Percentiles rank a stretch among this genome's conserved stretches.
Evolutionary conservation across 2,329 filamentous ascomycete species (phyloP).

Genomic region (Mycogone perniciosa): DNA sequence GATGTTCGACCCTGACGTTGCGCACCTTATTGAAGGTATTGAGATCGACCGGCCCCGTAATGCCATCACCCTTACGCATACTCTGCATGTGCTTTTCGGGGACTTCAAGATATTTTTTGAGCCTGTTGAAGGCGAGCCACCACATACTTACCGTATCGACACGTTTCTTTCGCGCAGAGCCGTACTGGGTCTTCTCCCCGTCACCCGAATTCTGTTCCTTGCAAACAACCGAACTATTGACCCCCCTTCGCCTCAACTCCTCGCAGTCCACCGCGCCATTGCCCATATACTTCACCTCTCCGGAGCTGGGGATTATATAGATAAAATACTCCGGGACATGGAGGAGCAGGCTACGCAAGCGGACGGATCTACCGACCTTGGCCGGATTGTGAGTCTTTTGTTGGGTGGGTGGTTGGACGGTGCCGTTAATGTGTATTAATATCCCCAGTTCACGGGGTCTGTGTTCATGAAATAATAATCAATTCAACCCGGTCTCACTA

Average conservation of each 20-base stretch:
- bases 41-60: slow-evolving; percentile 36
- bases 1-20: slow-evolving; percentile 7
- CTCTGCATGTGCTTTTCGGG: slow-evolving; percentile 16
- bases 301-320: slow-evolving; percentile 25
- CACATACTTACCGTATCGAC: slow-evolving; percentile 18
- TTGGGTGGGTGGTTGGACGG: neutral
- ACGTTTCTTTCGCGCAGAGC: slow-evolving; percentile 9
- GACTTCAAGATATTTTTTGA: slow-evolving; percentile 18
- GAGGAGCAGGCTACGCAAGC: neutral
- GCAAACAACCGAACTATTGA: slow-evolving; percentile 22
- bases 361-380: neutral
- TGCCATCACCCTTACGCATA: slow-evolving; percentile 22
- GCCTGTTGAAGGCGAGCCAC: slow-evolving; percentile 20
- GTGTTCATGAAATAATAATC: no score
- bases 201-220: slow-evolving; percentile 24
- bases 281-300: slow-evolving; percentile 28
- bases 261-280: slow-evolving; percentile 25
- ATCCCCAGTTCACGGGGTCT: no score
- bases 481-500: no score
- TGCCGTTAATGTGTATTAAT: neutral
- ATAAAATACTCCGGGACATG: slow-evolving; percentile 8
- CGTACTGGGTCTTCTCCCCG: slow-evolving; percentile 16
- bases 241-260: slow-evolving; percentile 26
- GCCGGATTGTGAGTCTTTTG: neutral
- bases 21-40: slow-evolving; percentile 30